Conservation (phyloP, 2,329 filamentous ascomycete genomes). For the Fusarium longipes region DNA sequence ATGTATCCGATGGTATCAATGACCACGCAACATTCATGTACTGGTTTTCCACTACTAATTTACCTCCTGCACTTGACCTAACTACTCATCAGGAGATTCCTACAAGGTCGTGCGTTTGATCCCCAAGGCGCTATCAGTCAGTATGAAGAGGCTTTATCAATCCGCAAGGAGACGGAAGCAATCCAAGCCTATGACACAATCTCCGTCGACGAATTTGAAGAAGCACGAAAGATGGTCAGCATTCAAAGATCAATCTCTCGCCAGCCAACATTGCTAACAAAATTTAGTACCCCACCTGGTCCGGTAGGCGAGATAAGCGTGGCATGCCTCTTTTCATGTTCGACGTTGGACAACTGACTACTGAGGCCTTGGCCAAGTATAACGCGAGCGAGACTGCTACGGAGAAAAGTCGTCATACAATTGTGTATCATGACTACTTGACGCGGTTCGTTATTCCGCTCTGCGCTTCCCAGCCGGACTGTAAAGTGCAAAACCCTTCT, state of each 20-base stretch:
- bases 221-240: not conserved
- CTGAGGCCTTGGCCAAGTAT: not conserved
- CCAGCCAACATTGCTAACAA: rapidly evolving
- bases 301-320: not conserved
- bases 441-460: not conserved
- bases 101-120: not conserved
- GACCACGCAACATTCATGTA: not conserved
- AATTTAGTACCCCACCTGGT: not conserved
- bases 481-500: not conserved
- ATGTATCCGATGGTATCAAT: not conserved
- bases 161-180: not conserved
- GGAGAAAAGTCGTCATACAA: not conserved
- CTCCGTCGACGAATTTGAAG: not conserved
- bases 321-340: not conserved
- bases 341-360: not conserved
- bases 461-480: not conserved
- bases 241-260: rapidly evolving
- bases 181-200: not conserved
- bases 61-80: rapidly evolving
- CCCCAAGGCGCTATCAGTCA: not conserved
- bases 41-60: rapidly evolving
- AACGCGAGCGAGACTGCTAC: not conserved
- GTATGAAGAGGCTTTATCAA: not conserved
- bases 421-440: not conserved
- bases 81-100: not conserved